Evolutionary conservation across 495 filamentous ascomycete genomes (phyloP), one percentile per base, ranked within the genome.

Genomic region (Talaromyces ruber): DNA sequence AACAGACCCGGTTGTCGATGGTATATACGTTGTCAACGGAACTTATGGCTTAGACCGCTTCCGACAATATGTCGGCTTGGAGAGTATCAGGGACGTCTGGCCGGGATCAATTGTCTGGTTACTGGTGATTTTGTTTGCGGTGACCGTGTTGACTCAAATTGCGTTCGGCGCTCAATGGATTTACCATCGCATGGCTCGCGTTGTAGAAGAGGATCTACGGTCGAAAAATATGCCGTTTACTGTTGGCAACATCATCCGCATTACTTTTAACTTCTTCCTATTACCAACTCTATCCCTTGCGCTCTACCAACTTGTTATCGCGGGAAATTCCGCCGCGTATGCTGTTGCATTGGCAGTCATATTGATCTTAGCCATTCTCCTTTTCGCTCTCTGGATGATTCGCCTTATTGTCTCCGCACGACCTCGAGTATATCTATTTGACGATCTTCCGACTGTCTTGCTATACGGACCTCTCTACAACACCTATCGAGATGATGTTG

Each of bases 401-500:
- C 86, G 86, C 67, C 76, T 93, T 37, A 92, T 97, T 67, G 83
- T 85, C 29, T 85, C 79, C 24, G 92, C 91, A 3, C 85, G 90
- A 63, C 94, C 94, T 0, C 86, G 89, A 50, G 86, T 91, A 14
- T 87, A 88, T 64, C 82, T 98, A 22, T 98, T 96, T 69, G 94
- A 98, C 70, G 91, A 97, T 72, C 82, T 98, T 53, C 84, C 90
- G 8, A 97, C 91, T 0, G 88, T 97, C 9, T 81, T 98, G 12
- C 79, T 91, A 1, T 98, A 96, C 68, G 94, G 94, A 4, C 91
- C 94, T 3, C 80, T 98, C n/a, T 98, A 98, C 77, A 98, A 98
- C 73, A 98, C 95, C 2, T 97, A 93, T 70, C 86, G 83, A 18
- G 92, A 93, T 30, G 93, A 95, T 74, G 88, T 93, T 26, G 88